phyloP scores from a whole-genome alignment of 2,329 filamentous ascomycete species.

The Pyrenochaeta sp. region DNA sequence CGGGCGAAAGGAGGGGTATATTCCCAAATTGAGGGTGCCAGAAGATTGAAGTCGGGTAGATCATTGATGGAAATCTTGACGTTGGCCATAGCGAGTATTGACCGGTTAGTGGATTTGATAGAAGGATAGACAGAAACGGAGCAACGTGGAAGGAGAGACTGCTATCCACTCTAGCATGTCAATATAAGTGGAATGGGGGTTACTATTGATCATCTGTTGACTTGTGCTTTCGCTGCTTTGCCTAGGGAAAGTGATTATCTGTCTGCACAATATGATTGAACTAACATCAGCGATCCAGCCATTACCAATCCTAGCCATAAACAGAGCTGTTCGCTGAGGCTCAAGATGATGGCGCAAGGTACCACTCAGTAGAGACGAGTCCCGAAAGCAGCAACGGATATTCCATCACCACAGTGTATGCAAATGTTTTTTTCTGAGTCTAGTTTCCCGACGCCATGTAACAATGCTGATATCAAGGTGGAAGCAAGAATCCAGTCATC shows the following conservation, averaged over 20 bases:
- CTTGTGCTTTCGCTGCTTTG: not conserved
- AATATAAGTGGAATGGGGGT: not conserved
- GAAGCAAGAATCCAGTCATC: not conserved
- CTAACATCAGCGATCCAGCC: not conserved
- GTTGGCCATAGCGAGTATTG: slow-evolving; percentile 7
- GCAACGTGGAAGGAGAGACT: not conserved
- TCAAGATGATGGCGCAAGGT: not conserved
- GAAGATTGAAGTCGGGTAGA: slow-evolving; percentile 19
- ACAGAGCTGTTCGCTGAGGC: not conserved
- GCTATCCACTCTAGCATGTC: not conserved
- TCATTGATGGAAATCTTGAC: slow-evolving; percentile 1
- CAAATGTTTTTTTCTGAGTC: too few relatives aligned
- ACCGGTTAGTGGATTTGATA: not conserved
- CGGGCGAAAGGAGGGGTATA: slow-evolving; percentile 7
- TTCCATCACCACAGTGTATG: too few relatives aligned
- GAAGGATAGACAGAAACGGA: not conserved
- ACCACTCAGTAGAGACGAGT: not conserved
- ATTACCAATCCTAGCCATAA: not conserved
- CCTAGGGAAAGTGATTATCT: not conserved
- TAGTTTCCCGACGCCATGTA: not conserved
- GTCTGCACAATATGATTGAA: not conserved
- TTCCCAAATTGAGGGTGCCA: slow-evolving; percentile 29
- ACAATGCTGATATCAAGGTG: not conserved
- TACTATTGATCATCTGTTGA: not conserved
- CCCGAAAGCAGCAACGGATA: not conserved